Evolutionary conservation across 768 basidiomycete genomes (phyloP).

Genomic region (Clathrus columnatus): DNA sequence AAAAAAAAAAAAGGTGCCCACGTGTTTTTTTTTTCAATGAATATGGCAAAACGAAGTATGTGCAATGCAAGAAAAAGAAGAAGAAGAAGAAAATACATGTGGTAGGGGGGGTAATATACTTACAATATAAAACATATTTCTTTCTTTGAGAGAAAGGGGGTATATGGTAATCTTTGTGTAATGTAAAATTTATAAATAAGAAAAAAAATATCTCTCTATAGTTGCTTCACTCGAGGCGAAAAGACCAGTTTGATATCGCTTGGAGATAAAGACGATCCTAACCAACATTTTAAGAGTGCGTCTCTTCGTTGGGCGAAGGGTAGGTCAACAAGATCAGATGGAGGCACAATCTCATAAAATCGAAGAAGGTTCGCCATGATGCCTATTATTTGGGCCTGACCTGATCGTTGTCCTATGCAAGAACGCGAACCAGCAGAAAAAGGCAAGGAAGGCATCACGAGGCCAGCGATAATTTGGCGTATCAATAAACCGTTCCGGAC

Average conservation of each 20-base stretch:
- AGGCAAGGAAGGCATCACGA: slow-evolving; percentile 38
- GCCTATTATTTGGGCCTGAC: slow-evolving; percentile 32
- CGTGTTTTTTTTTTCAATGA: no score
- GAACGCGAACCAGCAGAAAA: slow-evolving; percentile 38
- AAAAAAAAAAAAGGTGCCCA: no score
- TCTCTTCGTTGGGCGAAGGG: slow-evolving; percentile 27
- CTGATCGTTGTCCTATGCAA: slow-evolving; percentile 44
- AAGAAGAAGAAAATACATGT: neutral
- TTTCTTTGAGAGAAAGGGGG: no score
- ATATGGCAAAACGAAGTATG: neutral
- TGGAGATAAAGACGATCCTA: slow-evolving; percentile 5
- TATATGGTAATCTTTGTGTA: no score
- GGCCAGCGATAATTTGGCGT: slow-evolving; percentile 43
- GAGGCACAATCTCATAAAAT: slow-evolving; percentile 33
- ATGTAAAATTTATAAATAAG: no score
- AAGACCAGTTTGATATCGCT: slow-evolving; percentile 2
- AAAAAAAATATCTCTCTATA: neutral
- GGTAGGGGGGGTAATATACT: neutral
- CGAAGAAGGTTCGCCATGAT: slow-evolving; percentile 36
- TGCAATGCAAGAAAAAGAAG: neutral
- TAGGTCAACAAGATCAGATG: slow-evolving; percentile 24
- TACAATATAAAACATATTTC: neutral
- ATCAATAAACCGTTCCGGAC: slow-evolving; percentile 43
- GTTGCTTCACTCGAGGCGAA: neutral
- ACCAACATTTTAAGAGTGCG: slow-evolving; percentile 22